These are phyloP conservation scores for Middelhovenomyces tepae DNA, from an alignment of 805 yeast genomes.

Conservation along the genomic window DNA sequence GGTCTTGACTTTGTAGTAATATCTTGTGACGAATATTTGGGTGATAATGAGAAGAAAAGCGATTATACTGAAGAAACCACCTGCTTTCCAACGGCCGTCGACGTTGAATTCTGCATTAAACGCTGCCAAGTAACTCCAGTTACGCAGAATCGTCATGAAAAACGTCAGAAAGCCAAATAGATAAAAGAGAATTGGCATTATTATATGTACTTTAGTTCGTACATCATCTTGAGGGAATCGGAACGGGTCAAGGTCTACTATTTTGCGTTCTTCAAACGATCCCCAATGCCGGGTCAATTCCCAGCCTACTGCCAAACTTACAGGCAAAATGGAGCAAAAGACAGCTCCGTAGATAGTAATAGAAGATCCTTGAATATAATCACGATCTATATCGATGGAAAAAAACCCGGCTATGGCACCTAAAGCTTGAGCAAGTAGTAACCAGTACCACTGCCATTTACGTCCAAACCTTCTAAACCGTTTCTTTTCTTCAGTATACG, in stretches of 20 bases:
- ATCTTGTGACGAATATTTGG: conserved; percentile 15
- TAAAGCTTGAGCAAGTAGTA: conserved; percentile 18
- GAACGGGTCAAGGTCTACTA: conserved; percentile 20
- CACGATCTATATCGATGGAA: conserved; percentile 24
- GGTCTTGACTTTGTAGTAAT: conserved; percentile 15
- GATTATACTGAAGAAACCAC: conserved; percentile 17
- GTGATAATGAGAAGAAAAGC: conserved; percentile 15
- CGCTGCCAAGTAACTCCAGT: conserved; percentile 16
- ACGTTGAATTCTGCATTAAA: conserved; percentile 8
- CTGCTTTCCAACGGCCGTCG: conserved; percentile 22
- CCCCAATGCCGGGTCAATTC: conserved; percentile 25
- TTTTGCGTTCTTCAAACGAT: conserved; percentile 22
- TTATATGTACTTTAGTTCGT: conserved; percentile 17
- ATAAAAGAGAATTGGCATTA: conserved; percentile 21
- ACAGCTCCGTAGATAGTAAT: conserved; percentile 19
- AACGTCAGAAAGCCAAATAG: conserved; percentile 17
- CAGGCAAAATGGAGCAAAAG: conserved; percentile 16
- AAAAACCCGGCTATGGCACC: conserved; percentile 22
- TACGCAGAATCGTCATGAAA: conserved; percentile 21
- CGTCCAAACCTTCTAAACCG: conserved; percentile 18
- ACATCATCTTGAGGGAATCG: conserved; percentile 14
- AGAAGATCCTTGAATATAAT: conserved; percentile 21
- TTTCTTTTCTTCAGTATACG: conserved; percentile 15
- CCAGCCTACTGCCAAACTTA: conserved; percentile 18
- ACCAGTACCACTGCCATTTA: conserved; percentile 26